phyloP scores from a whole-genome alignment of 257 asterid species.

The Solanum bulbocastanum region DNA sequence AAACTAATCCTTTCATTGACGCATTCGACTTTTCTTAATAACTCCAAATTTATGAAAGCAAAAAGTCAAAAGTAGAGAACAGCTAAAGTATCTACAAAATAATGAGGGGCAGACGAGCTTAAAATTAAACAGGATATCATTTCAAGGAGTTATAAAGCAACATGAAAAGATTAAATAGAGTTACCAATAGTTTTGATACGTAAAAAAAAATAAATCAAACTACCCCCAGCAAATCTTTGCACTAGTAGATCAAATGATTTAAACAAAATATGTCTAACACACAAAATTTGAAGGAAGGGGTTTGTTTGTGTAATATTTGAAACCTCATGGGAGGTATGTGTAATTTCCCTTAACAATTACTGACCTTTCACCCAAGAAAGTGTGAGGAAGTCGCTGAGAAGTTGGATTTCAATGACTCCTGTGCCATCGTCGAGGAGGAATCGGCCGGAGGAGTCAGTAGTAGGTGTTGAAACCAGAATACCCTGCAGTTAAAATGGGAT shows the following conservation, averaged over 20 bases:
- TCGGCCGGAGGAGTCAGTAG: conserved; percentile 14
- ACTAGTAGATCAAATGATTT: background rate
- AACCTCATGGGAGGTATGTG: background rate
- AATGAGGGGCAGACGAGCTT: background rate
- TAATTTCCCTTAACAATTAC: background rate
- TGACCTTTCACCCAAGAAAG: conserved; percentile 51
- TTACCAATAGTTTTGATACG: background rate
- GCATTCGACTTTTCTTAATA: background rate
- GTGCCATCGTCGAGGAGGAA: conserved; percentile 71
- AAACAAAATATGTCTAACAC: background rate
- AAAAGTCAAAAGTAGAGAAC: background rate
- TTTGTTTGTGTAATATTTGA: background rate
- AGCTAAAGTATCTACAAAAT: background rate
- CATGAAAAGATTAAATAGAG: background rate
- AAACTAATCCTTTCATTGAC: background rate
- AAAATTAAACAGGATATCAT: background rate
- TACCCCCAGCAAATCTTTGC: background rate
- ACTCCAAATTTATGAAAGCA: background rate
- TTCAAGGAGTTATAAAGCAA: background rate
- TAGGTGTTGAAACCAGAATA: conserved; percentile 41
- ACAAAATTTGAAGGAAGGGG: background rate
- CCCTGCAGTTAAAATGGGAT: conserved; percentile 35
- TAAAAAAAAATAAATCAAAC: background rate
- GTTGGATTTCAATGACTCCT: conserved; percentile 43
- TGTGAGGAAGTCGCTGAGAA: conserved; percentile 27